These are phyloP conservation scores for Ambrosiella beaveri DNA, from an alignment of 2,329 filamentous ascomycete species.

Conservation along the genomic window DNA sequence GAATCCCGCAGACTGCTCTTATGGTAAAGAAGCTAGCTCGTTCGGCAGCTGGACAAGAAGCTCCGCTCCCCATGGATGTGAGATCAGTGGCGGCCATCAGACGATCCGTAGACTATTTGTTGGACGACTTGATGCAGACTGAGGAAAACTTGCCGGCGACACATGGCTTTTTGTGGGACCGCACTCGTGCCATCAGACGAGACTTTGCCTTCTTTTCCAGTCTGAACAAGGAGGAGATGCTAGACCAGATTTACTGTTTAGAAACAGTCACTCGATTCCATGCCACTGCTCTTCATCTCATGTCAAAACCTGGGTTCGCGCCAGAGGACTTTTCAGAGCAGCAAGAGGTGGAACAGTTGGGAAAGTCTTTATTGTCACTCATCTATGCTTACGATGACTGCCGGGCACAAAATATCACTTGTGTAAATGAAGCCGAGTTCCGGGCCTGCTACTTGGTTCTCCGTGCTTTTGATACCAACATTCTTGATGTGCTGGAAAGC, in stretches of 20 bases:
- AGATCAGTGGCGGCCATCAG: slow-evolving; percentile 41
- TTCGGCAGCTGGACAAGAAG: slow-evolving; percentile 50
- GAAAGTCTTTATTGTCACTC: slow-evolving; percentile 46
- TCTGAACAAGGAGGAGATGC: slow-evolving; percentile 38
- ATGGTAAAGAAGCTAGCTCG: slow-evolving; percentile 54
- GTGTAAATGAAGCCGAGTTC: slow-evolving; percentile 48
- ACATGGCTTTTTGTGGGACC: slow-evolving; percentile 52
- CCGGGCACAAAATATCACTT: slow-evolving; percentile 36
- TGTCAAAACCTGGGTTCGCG: slow-evolving; percentile 38
- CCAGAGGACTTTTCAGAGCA: slow-evolving; percentile 47
- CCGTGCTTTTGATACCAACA: slow-evolving; percentile 40
- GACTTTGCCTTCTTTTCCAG: slow-evolving; percentile 52
- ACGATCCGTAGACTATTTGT: slow-evolving; percentile 44
- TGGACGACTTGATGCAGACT: slow-evolving; percentile 38
- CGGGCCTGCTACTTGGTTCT: slow-evolving; percentile 47
- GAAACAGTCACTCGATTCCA: slow-evolving; percentile 52
- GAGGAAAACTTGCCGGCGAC: slow-evolving; percentile 36
- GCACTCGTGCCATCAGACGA: slow-evolving; percentile 48
- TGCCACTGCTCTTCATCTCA: slow-evolving; percentile 44
- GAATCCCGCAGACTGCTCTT: slow-evolving; percentile 29
- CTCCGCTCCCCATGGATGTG: slow-evolving; percentile 50
- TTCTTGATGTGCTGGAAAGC: slow-evolving; percentile 34
- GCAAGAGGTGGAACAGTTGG: slow-evolving; percentile 50
- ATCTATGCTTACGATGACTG: slow-evolving; percentile 51
- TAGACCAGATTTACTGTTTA: slow-evolving; percentile 42